phyloP scores from a whole-genome alignment of 75 land plant species.

The Larix kaempferi region DNA sequence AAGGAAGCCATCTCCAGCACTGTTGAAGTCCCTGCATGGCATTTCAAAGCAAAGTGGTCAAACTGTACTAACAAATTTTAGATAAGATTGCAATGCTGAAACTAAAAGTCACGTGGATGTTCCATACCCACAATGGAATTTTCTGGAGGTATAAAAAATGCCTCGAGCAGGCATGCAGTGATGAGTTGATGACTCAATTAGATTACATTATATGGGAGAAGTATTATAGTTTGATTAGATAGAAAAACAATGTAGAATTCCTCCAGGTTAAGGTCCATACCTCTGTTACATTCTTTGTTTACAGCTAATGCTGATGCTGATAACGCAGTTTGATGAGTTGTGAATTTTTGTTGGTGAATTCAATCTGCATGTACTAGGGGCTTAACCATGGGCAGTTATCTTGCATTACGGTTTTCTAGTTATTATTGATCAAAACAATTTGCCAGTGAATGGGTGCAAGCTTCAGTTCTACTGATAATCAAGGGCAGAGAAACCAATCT shows the following conservation, averaged over 20 bases:
- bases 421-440: neutral
- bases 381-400: neutral
- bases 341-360: neutral
- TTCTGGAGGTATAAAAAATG: neutral
- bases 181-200: neutral
- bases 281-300: neutral
- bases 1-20: conserved; percentile 54
- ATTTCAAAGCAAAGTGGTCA: conserved; percentile 12
- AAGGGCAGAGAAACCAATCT: neutral
- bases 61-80: neutral
- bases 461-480: neutral
- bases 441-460: neutral
- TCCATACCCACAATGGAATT: neutral
- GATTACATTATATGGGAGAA: neutral
- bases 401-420: neutral
- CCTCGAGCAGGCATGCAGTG: neutral
- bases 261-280: neutral
- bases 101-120: neutral
- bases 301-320: neutral
- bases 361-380: neutral
- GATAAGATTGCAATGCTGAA: neutral
- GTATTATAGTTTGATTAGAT: neutral
- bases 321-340: neutral
- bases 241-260: neutral
- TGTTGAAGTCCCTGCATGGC: conserved; percentile 46